Evolutionary conservation across 345 rosid genomes (phyloP).

Genomic region (Aethionema arabicum): DNA sequence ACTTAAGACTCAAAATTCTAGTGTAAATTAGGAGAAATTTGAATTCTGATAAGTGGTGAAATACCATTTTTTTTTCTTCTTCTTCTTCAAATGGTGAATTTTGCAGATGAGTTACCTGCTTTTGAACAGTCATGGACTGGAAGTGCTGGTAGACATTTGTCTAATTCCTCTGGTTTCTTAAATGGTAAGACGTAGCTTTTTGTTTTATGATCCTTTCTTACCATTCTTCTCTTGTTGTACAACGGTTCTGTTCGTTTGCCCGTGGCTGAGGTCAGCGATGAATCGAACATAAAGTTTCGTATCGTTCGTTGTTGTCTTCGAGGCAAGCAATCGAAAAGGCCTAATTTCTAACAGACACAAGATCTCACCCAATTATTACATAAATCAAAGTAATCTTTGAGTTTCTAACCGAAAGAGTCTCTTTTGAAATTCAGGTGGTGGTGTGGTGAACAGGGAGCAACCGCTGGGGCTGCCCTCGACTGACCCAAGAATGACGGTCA

Average conservation of each 20-base stretch:
- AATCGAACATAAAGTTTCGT: too few species aligned
- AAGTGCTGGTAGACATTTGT: constrained; percentile 57
- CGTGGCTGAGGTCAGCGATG: too few species aligned
- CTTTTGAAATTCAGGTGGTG: constrained; percentile 25
- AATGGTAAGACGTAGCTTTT: too few species aligned
- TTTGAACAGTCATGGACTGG: constrained; percentile 80
- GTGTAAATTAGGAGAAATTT: background rate
- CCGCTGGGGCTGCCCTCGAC: constrained; percentile 22
- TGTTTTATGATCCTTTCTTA: too few species aligned
- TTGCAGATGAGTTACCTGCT: constrained; percentile 58
- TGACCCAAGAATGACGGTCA: constrained; percentile 2
- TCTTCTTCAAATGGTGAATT: constrained; percentile 9
- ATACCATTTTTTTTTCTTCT: background rate
- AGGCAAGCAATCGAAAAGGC: too few species aligned
- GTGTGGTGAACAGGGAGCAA: constrained; percentile 29
- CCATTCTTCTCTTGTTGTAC: too few species aligned
- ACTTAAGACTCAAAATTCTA: background rate
- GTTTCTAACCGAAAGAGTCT: background rate
- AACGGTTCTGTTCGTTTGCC: too few species aligned
- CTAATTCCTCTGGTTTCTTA: constrained; percentile 38
- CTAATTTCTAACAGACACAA: too few species aligned
- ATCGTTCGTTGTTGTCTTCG: too few species aligned
- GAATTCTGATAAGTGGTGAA: background rate
- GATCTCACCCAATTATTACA: background rate
- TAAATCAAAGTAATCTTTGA: too few species aligned